These are phyloP conservation scores for Penicillium longicatenatum DNA, from an alignment of 495 filamentous ascomycete species.

Conservation along the genomic window DNA sequence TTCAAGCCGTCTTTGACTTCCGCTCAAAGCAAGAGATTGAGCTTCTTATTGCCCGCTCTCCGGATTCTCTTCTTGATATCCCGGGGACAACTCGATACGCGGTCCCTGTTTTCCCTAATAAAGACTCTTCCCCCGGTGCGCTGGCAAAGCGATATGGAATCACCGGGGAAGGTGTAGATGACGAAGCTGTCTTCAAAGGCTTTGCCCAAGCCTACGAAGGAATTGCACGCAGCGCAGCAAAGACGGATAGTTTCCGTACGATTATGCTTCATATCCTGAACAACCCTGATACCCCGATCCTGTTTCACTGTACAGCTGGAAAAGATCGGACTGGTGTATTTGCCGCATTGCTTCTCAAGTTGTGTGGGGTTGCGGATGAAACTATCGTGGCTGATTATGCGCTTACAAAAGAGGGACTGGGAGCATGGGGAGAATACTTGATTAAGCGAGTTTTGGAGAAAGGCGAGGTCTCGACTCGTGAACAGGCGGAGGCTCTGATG, in stretches of 20 bases:
- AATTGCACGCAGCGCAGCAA: slow-evolving; percentile 34
- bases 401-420: slow-evolving; percentile 28
- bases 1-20: slow-evolving; percentile 60
- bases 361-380: slow-evolving; percentile 58
- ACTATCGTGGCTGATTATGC: slow-evolving; percentile 63
- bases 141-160: slow-evolving; percentile 33
- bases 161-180: not conserved
- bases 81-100: slow-evolving; percentile 47
- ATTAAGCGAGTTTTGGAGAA: slow-evolving; percentile 6
- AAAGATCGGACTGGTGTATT: slow-evolving; percentile 69
- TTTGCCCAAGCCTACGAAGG: slow-evolving; percentile 50
- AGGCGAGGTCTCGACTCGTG: slow-evolving; percentile 3
- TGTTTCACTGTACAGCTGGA: slow-evolving; percentile 60
- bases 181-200: slow-evolving; percentile 48
- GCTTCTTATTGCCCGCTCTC: slow-evolving; percentile 20
- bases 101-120: slow-evolving; percentile 57
- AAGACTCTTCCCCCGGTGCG: slow-evolving; percentile 54
- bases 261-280: slow-evolving; percentile 14
- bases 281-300: slow-evolving; percentile 24
- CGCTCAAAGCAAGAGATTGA: slow-evolving; percentile 56
- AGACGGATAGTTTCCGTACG: slow-evolving; percentile 14
- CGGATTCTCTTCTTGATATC: slow-evolving; percentile 10
- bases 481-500: not conserved
- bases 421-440: slow-evolving; percentile 9
- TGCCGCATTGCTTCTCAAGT: slow-evolving; percentile 56